phyloP scores from a whole-genome alignment of 2,329 filamentous ascomycete genomes.

The Pseudogymnoascus sp. region DNA sequence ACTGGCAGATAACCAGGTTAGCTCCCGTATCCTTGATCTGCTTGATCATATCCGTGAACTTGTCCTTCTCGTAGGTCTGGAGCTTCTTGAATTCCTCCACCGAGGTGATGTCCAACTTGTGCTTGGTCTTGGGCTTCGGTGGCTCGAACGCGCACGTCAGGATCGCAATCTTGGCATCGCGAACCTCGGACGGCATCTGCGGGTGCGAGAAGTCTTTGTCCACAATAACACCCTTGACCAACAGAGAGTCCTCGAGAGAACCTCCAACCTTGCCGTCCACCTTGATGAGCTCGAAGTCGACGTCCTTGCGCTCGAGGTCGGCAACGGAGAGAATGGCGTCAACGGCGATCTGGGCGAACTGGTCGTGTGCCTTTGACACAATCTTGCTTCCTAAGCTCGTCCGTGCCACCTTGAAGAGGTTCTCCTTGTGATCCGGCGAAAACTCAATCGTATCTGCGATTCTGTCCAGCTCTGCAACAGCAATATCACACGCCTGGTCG shows the following conservation, averaged over 20 bases:
- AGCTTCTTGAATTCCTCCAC: slow-evolving; percentile 98
- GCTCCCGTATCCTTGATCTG: slow-evolving; percentile 97
- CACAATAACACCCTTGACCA: slow-evolving; percentile 96
- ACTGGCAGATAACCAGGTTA: slow-evolving; percentile 97
- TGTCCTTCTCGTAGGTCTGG: slow-evolving; percentile 89
- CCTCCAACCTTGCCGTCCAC: slow-evolving; percentile 98
- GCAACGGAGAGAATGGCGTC: slow-evolving; percentile 95
- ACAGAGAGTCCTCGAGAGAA: slow-evolving; percentile 80
- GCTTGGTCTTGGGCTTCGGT: slow-evolving; percentile 99
- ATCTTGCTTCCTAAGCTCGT: slow-evolving; percentile 98
- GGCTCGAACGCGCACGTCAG: slow-evolving; percentile 97
- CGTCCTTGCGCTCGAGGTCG: slow-evolving; percentile 90
- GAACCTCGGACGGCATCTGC: slow-evolving; percentile 95
- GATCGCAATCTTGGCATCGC: slow-evolving; percentile 94
- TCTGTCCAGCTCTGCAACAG: slow-evolving; percentile 81
- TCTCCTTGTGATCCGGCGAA: slow-evolving; percentile 67
- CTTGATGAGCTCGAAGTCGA: slow-evolving; percentile 98
- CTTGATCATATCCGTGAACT: slow-evolving; percentile 97
- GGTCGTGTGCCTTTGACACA: slow-evolving; percentile 96
- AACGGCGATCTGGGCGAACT: slow-evolving; percentile 94
- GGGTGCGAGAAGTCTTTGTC: slow-evolving; percentile 99
- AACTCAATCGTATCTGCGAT: slow-evolving; percentile 92
- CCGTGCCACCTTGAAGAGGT: slow-evolving; percentile 89
- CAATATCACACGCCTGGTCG: slow-evolving; percentile 95
- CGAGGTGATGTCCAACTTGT: slow-evolving; percentile 94